phyloP scores from a whole-genome alignment of 768 basidiomycete genomes.

The Agrocybe praecox region DNA sequence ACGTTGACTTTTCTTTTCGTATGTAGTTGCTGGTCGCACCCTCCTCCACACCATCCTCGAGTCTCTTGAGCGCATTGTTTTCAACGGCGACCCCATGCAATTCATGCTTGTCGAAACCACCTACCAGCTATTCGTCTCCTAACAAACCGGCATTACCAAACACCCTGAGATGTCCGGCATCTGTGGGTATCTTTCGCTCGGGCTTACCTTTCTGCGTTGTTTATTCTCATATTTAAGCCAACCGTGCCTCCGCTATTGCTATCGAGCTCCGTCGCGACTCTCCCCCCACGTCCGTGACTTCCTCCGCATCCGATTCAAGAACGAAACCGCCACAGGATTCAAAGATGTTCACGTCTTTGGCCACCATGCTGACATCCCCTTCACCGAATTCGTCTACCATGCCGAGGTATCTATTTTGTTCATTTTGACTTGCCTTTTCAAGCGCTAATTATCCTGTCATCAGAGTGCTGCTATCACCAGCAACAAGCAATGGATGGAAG shows the following conservation, averaged over 20 bases:
- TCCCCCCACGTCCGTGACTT: too few species aligned
- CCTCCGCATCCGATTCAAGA: constrained; percentile 87
- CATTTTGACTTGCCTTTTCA: not conserved
- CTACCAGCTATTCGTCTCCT: constrained; percentile 90
- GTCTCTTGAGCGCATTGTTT: too few species aligned
- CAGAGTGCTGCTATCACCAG: constrained; percentile 55
- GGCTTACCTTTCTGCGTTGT: not conserved
- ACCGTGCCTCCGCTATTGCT: constrained; percentile 72
- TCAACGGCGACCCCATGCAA: too few species aligned
- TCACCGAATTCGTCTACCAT: constrained; percentile 84
- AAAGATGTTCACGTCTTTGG: constrained; percentile 73
- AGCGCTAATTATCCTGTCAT: not conserved
- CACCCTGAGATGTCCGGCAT: constrained; percentile 64
- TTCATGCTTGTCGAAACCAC: too few species aligned
- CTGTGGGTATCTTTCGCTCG: constrained; percentile 48
- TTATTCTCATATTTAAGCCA: constrained; percentile 46
- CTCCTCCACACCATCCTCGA: too few species aligned
- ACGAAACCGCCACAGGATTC: constrained; percentile 70
- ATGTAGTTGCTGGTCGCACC: too few species aligned
- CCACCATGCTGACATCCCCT: too few species aligned
- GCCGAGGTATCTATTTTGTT: constrained; percentile 48
- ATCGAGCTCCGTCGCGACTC: constrained; percentile 80
- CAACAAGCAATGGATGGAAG: constrained; percentile 56
- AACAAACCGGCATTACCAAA: constrained; percentile 66
- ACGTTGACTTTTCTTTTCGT: not conserved